A percentile compares a stretch with the other conserved stretches of the same genome.
Conservation (phyloP, 192 early-diverging fungal species). For the Coemansia javaensis region DNA sequence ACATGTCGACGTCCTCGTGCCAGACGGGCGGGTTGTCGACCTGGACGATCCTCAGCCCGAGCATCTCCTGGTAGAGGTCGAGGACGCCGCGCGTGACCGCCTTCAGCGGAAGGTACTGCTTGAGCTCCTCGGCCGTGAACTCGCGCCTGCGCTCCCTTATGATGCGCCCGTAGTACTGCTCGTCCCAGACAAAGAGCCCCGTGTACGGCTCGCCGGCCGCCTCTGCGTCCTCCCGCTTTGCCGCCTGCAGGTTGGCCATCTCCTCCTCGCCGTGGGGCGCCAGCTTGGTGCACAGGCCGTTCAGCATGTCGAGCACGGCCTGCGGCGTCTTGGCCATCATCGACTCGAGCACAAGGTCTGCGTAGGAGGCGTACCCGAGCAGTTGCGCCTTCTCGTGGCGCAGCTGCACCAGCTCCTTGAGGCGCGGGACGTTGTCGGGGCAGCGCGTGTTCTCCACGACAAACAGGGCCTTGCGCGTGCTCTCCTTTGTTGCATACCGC, state of each 20-base stretch:
- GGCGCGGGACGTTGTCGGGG: no score
- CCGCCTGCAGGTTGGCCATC: conserved; percentile 47
- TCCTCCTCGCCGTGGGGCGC: conserved; percentile 53
- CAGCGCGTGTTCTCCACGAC: conserved; percentile 54
- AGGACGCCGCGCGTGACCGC: conserved; percentile 54
- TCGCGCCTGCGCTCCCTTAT: conserved; percentile 59
- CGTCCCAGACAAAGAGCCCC: conserved; percentile 48
- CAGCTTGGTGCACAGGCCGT: conserved; percentile 52
- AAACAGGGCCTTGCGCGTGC: conserved; percentile 42
- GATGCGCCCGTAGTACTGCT: conserved; percentile 65
- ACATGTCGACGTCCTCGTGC: no score
- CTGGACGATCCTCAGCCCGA: no score
- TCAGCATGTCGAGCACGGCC: conserved; percentile 56
- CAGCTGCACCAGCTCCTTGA: conserved; percentile 48
- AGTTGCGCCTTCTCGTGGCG: no score
- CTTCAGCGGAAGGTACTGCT: conserved; percentile 64
- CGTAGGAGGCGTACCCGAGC: conserved; percentile 65
- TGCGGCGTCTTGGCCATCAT: conserved; percentile 84
- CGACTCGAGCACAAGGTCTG: conserved; percentile 58
- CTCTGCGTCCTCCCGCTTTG: no score
- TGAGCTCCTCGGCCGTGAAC: conserved; percentile 62
- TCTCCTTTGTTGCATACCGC: conserved; percentile 37
- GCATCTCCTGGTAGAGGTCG: no score
- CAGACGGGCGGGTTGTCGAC: no score
- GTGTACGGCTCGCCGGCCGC: conserved; percentile 48